Conservation (phyloP, 352 stramenopile genomes). For the Phytophthora melonis region DNA sequence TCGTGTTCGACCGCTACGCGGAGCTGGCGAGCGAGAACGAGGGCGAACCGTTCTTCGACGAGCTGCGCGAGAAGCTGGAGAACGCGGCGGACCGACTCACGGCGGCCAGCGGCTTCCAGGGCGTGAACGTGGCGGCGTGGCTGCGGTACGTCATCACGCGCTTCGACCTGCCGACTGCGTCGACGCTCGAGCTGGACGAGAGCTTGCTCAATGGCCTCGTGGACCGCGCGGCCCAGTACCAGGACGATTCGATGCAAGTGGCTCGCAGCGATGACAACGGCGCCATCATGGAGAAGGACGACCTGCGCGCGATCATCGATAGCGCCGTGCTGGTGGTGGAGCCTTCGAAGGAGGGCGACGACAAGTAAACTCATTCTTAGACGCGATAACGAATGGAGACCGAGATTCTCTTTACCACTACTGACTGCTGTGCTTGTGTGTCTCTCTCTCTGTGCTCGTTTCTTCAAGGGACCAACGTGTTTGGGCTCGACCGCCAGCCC, state of each 20-base stretch:
- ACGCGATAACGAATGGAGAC: conserved; percentile 27
- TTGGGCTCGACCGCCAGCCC: conserved; percentile 29
- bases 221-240: conserved; percentile 58
- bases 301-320: conserved; percentile 67
- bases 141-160: conserved; percentile 67
- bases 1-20: conserved; percentile 73
- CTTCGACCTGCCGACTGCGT: conserved; percentile 65
- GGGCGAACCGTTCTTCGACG: conserved; percentile 75
- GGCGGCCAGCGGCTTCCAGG: conserved; percentile 62
- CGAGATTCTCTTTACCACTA: background rate
- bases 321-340: conserved; percentile 46
- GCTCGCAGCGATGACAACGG: conserved; percentile 36
- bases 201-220: conserved; percentile 60
- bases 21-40: conserved; percentile 64
- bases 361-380: conserved; percentile 31
- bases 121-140: conserved; percentile 58
- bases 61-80: conserved; percentile 61
- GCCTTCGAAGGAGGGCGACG: conserved; percentile 17
- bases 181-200: conserved; percentile 68
- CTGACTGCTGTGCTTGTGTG: background rate
- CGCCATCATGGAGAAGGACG: conserved; percentile 67
- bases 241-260: conserved; percentile 55
- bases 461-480: conserved; percentile 17
- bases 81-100: conserved; percentile 57
- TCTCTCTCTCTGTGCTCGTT: background rate